Evolutionary conservation across 2,329 filamentous ascomycete species (phyloP).

Genomic region (Volutella citrinella): DNA sequence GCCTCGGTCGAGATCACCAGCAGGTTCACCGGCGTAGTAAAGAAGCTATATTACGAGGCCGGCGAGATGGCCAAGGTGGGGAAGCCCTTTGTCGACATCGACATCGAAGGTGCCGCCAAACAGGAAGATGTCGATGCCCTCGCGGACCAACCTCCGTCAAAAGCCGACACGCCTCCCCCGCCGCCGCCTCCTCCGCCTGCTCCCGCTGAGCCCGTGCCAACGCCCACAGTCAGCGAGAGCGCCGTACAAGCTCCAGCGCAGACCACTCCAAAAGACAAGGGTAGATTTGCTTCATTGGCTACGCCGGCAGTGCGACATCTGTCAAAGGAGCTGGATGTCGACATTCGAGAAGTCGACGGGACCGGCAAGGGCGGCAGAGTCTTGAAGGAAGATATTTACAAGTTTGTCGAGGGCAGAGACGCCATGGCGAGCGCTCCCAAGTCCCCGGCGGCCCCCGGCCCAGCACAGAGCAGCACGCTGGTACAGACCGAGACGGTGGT

Average conservation of each 20-base stretch:
- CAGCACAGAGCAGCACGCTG: conserved; percentile 29
- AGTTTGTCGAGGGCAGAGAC: conserved; percentile 58
- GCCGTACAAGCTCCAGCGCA: conserved; percentile 4
- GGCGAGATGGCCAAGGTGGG: conserved; percentile 97
- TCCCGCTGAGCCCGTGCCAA: conserved; percentile 9
- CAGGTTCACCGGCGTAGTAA: conserved; percentile 90
- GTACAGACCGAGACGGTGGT: conserved; percentile 66
- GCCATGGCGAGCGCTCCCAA: conserved; percentile 27
- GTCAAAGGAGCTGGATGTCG: conserved; percentile 72
- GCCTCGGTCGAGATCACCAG: conserved; percentile 90
- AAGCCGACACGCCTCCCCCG: conserved; percentile 24
- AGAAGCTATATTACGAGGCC: conserved; percentile 91
- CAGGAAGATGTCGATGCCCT: conserved; percentile 34
- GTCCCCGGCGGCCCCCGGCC: conserved; percentile 13
- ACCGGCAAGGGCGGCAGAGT: conserved; percentile 91
- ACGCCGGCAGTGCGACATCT: conserved; percentile 91
- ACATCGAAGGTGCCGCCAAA: conserved; percentile 75
- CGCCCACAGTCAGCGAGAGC: conserved; percentile 9
- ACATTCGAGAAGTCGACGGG: conserved; percentile 75
- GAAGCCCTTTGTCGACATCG: conserved; percentile 91
- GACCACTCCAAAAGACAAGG: conserved; percentile 37
- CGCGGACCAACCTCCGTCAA: conserved; percentile 30
- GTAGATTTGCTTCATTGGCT: conserved; percentile 72
- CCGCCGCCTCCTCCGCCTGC: conserved; percentile 15
- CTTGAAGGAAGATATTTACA: conserved; percentile 85